A percentile compares a stretch with the other conserved stretches of the same genome.
Conservation (phyloP, 768 basidiomycete genomes). For the Leucocoprinus birnbaumii region DNA sequence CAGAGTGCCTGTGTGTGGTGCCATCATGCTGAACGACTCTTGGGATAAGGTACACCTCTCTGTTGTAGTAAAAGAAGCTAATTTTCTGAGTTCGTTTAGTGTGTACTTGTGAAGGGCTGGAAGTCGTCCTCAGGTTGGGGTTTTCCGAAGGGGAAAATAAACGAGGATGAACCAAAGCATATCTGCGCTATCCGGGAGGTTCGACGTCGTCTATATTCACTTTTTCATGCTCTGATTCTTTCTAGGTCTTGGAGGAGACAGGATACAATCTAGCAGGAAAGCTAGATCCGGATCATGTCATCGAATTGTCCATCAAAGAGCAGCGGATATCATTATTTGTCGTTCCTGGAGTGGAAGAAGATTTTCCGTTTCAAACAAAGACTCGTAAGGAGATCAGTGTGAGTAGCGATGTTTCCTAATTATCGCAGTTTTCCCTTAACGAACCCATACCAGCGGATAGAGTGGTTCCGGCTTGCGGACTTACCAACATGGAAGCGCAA, state of each 20-base stretch:
- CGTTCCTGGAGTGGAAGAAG: conserved; percentile 84
- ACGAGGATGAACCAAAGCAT: conserved; percentile 82
- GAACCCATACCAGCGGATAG: conserved; percentile 68
- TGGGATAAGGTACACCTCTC: conserved; percentile 81
- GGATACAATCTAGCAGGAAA: conserved; percentile 84
- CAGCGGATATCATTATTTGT: conserved; percentile 91
- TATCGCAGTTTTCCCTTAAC: background rate
- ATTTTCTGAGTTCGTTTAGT: conserved; percentile 44
- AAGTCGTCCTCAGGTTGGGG: conserved; percentile 96
- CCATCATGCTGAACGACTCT: conserved; percentile 88
- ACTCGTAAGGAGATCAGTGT: conserved; percentile 99
- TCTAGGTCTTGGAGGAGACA: conserved; percentile 92
- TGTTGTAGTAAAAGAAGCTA: background rate
- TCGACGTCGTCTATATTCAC: conserved; percentile 21
- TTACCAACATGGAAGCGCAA: conserved; percentile 91
- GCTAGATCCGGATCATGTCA: conserved; percentile 62
- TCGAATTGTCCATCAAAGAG: conserved; percentile 85
- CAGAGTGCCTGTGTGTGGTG: conserved; percentile 95
- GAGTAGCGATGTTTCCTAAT: conserved; percentile 22
- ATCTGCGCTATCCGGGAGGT: conserved; percentile 94
- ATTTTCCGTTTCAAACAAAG: conserved; percentile 86
- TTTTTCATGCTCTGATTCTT: conserved; percentile 12
- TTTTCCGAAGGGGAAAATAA: conserved; percentile 99
- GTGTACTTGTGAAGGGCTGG: conserved; percentile 98
- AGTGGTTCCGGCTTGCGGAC: conserved; percentile 90